Percentiles rank a stretch among this genome's conserved stretches.
phyloP scores from a whole-genome alignment of 345 rosid genomes.

The Ricinus communis region DNA sequence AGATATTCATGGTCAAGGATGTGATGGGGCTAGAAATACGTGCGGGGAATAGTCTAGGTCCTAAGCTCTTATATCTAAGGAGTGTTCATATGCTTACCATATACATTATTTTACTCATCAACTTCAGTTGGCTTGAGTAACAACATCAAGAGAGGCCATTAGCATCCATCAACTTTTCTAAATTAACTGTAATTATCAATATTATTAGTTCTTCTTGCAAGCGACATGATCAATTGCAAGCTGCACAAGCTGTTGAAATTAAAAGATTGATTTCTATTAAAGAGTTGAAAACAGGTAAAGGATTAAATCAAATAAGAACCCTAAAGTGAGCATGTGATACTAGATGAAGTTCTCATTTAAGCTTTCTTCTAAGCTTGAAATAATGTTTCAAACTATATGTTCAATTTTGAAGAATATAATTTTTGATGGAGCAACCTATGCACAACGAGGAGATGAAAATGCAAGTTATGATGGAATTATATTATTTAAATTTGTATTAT shows the following conservation, averaged over 20 bases:
- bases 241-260: neutral
- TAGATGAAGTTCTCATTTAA: neutral
- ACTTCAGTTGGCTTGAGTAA: neutral
- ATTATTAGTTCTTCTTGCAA: neutral
- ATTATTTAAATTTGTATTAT: too few species aligned
- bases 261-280: neutral
- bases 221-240: neutral
- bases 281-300: neutral
- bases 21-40: neutral
- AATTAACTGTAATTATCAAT: neutral
- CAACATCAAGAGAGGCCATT: neutral
- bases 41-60: neutral
- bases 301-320: neutral
- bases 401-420: neutral
- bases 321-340: neutral
- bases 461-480: too few species aligned
- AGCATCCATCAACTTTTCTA: neutral
- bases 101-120: neutral
- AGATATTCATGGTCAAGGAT: neutral
- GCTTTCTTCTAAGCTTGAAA: neutral
- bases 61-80: neutral
- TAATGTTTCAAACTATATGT: neutral
- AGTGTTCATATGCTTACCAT: neutral
- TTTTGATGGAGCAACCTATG: too few species aligned
- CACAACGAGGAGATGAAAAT: too few species aligned